These are phyloP conservation scores for Solanum arcanum DNA, from an alignment of 257 asterid genomes.

Conservation along the genomic window DNA sequence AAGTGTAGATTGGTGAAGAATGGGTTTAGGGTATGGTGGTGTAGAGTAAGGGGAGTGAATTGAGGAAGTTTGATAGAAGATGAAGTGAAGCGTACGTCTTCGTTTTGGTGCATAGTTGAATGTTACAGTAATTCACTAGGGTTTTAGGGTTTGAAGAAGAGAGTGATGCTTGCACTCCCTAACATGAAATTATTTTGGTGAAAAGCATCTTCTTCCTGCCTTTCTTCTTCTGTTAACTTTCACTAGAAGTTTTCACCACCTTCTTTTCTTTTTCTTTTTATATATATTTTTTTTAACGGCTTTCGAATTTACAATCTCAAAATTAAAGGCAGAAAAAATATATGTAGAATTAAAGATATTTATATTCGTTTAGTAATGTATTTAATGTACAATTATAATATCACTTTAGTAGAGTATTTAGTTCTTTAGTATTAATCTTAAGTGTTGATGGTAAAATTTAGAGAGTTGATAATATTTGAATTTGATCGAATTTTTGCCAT, in stretches of 20 bases:
- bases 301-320: neutral
- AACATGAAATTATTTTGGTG: neutral
- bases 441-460: neutral
- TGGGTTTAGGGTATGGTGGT: slow-evolving; percentile 1
- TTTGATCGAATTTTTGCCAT: neutral
- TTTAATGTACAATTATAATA: neutral
- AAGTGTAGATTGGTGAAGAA: neutral
- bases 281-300: neutral
- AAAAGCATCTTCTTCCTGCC: neutral
- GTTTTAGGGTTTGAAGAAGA: neutral
- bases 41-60: slow-evolving; percentile 5
- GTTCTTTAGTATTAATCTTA: no score
- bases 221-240: no score
- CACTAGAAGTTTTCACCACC: neutral
- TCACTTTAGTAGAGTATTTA: neutral
- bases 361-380: neutral
- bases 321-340: neutral
- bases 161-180: neutral
- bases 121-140: neutral
- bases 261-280: fast-evolving
- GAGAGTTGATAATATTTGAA: neutral
- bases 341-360: neutral
- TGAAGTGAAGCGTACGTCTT: slow-evolving; percentile 43
- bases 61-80: slow-evolving; percentile 53
- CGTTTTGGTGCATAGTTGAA: slow-evolving; percentile 41